Evolutionary conservation across 164 flowering plant genomes (phyloP).

Genomic region (Euptelea pleiosperma): DNA sequence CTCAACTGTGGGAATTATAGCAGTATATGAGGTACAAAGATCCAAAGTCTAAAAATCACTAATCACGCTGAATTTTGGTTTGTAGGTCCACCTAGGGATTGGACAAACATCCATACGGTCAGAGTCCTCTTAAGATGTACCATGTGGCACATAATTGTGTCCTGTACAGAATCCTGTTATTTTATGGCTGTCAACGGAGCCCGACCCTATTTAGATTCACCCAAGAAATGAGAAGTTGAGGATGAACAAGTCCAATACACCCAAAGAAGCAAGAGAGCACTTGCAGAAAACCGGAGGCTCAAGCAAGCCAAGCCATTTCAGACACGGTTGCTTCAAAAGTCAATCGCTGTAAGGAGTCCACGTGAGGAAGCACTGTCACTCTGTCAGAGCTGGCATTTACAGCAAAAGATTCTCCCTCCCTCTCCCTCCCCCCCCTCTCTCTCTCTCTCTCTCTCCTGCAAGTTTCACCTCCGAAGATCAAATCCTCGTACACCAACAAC

Average conservation of each 20-base stretch:
- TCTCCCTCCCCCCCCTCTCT: neutral
- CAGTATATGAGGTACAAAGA: too few relatives aligned
- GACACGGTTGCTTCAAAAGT: constrained; percentile 20
- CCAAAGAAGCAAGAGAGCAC: constrained; percentile 4
- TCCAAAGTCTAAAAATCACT: too few relatives aligned
- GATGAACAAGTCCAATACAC: neutral
- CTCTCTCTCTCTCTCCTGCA: constrained; percentile 3
- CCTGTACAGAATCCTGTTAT: too few relatives aligned
- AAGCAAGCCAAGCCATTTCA: too few relatives aligned
- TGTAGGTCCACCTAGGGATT: too few relatives aligned
- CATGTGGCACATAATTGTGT: too few relatives aligned
- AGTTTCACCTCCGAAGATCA: neutral
- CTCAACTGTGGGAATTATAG: too few relatives aligned
- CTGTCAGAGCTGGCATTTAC: constrained; percentile 2
- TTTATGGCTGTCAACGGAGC: neutral
- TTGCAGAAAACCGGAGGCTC: neutral
- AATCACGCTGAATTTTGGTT: too few relatives aligned
- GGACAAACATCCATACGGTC: too few relatives aligned
- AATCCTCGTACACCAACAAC: constrained; percentile 20
- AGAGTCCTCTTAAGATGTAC: too few relatives aligned
- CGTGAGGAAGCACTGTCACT: constrained; percentile 14
- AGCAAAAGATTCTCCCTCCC: too few relatives aligned
- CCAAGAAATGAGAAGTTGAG: constrained; percentile 23
- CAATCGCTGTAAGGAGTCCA: constrained; percentile 24
- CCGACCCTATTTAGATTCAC: neutral